Percentiles rank a stretch among this genome's conserved stretches.
Evolutionary conservation across 1,139 yeast species (phyloP).

Genomic region (Schwanniomyces etchellsii): DNA sequence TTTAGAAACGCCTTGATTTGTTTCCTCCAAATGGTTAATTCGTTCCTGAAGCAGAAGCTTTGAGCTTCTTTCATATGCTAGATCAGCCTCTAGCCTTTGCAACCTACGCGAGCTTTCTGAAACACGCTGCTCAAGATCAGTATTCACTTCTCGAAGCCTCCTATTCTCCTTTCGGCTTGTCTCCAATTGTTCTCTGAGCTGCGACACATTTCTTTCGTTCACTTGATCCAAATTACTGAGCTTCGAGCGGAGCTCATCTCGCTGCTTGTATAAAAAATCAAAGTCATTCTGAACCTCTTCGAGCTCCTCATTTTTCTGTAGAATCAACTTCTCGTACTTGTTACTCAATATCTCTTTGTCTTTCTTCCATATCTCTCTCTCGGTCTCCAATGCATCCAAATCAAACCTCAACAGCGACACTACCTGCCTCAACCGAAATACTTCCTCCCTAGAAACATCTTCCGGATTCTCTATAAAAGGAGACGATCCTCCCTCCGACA

Average conservation of each 20-base stretch:
- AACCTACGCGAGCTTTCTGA: neutral
- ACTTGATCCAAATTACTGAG: constrained; percentile 43
- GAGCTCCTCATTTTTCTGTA: constrained; percentile 26
- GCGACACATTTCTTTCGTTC: constrained; percentile 31
- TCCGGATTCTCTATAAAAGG: constrained; percentile 41
- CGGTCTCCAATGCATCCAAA: constrained; percentile 24
- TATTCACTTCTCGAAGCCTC: constrained; percentile 9
- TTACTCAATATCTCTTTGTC: constrained; percentile 22
- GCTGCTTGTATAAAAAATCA: constrained; percentile 50
- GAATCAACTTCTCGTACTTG: constrained; percentile 24
- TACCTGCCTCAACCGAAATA: constrained; percentile 9
- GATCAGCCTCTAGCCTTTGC: constrained; percentile 23
- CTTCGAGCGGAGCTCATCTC: constrained; percentile 50
- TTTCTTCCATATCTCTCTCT: constrained; percentile 29
- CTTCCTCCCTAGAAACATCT: constrained; percentile 13
- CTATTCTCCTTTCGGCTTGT: constrained; percentile 14
- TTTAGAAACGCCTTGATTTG: constrained; percentile 15
- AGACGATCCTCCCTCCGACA: constrained; percentile 24
- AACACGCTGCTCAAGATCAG: constrained; percentile 14
- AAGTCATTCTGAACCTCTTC: constrained; percentile 46
- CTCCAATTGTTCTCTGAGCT: constrained; percentile 25
- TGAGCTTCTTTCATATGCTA: constrained; percentile 22
- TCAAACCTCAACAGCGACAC: constrained; percentile 22
- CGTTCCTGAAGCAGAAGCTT: constrained; percentile 27
- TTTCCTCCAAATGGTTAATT: constrained; percentile 15